A percentile compares a stretch with the other conserved stretches of the same genome.
Conservation (phyloP, 2,329 filamentous ascomycete genomes). For the Drechslerella coelobrocha region DNA sequence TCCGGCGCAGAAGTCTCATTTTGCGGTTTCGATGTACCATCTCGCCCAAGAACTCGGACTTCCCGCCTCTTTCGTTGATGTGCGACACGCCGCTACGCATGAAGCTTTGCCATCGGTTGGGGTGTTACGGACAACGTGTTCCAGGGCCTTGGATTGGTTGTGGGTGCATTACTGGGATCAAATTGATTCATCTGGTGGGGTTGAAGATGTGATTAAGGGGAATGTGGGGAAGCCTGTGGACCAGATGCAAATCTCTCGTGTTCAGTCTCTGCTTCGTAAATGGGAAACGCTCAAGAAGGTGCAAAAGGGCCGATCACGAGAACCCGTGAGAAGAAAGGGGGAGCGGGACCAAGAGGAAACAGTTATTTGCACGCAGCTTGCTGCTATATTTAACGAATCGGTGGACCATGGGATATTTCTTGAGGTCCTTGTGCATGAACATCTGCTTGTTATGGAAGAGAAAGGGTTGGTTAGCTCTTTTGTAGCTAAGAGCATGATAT, state of each 20-base stretch:
- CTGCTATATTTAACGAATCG: conserved; percentile 28
- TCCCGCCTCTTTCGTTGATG: conserved; percentile 81
- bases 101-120: conserved; percentile 80
- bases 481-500: background rate
- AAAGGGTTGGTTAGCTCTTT: conserved; percentile 13
- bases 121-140: conserved; percentile 73
- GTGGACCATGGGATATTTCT: conserved; percentile 18
- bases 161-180: conserved; percentile 84
- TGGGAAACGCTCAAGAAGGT: conserved; percentile 35
- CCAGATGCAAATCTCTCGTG: conserved; percentile 30
- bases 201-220: conserved; percentile 17
- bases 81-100: conserved; percentile 88
- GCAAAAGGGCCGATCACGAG: conserved; percentile 14
- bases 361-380: conserved; percentile 29
- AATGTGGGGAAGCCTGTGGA: conserved; percentile 24
- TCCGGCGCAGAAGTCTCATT: conserved; percentile 70
- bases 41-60: conserved; percentile 72
- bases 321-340: conserved; percentile 27
- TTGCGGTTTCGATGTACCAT: conserved; percentile 71
- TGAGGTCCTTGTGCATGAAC: conserved; percentile 45
- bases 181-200: conserved; percentile 48
- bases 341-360: conserved; percentile 32
- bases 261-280: conserved; percentile 27
- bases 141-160: conserved; percentile 79
- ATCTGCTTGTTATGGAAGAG: conserved; percentile 40